Conservation (phyloP, 352 stramenopile genomes). For the Pythium guiyangense region DNA sequence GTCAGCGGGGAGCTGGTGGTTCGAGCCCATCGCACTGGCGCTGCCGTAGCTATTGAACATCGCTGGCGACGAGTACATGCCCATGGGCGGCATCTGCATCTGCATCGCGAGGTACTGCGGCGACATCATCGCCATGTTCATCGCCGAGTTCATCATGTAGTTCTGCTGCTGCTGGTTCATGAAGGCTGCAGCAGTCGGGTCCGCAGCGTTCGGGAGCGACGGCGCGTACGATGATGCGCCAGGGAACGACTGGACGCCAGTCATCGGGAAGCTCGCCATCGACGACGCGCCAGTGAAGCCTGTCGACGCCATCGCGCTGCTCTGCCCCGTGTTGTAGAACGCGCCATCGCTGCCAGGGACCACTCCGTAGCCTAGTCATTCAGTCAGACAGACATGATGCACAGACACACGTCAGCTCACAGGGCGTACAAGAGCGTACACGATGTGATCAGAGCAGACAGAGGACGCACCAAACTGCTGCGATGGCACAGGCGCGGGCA, state of each 20-base stretch:
- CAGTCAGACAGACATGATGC: not conserved
- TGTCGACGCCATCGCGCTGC: slow-evolving; percentile 12
- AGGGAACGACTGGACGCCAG: slow-evolving; percentile 22
- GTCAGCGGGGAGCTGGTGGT: slow-evolving; percentile 40
- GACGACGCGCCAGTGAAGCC: slow-evolving; percentile 15
- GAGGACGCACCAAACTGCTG: slow-evolving; percentile 10
- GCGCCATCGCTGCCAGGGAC: not conserved
- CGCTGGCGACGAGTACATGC: slow-evolving; percentile 34
- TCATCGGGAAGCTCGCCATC: slow-evolving; percentile 15
- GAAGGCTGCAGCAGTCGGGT: slow-evolving; percentile 2
- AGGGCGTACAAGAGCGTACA: not conserved
- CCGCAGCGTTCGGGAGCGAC: not conserved
- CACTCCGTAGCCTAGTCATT: not conserved
- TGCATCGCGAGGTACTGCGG: slow-evolving; percentile 53
- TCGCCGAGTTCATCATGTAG: slow-evolving; percentile 39
- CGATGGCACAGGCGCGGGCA: slow-evolving; percentile 16
- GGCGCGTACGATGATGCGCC: slow-evolving; percentile 24
- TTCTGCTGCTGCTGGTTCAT: slow-evolving; percentile 37
- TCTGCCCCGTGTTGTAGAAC: slow-evolving; percentile 14
- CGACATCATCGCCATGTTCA: slow-evolving; percentile 42
- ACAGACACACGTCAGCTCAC: not conserved
- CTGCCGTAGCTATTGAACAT: slow-evolving; percentile 22
- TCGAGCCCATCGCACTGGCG: slow-evolving; percentile 18
- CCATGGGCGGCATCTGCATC: slow-evolving; percentile 50
- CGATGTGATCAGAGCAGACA: not conserved